Base-by-base conservation (phyloP, 371 early-diverging fungal genomes). In the Mucor mucedo region DNA sequence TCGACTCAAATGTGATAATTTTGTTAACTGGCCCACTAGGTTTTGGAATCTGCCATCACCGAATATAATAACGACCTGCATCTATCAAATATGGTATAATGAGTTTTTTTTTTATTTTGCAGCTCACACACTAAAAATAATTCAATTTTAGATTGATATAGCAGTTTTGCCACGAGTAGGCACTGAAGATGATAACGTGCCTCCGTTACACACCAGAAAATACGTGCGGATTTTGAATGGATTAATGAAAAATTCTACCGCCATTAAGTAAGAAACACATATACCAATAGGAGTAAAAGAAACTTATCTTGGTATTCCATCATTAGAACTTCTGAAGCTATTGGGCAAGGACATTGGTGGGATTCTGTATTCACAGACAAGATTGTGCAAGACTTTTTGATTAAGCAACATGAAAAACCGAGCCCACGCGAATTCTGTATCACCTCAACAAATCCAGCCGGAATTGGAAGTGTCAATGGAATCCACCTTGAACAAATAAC, bases 1-100 rank as follows among this genome's bases (percentile, higher is more conserved):
- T n/a, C 14, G 21, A 21, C 21, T 21, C 21, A 21, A 1, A 21
- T 21, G 21, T 21, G 21, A 44, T 21, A 10, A 28, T 35, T 50
- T 35, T 33, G 4, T 32, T 40, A 14, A n/a, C 8, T 21, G 11
- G 49, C 5, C 10, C n/a, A 38, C 30, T 56, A 88, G 89, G 69
- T 90, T 5, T 59, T 90, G 50, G 90, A 89, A 67, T 75, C 86
- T 1, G 82, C 89, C 0, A 89, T 90, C 64, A 78, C 84, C 2
- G 91, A 91, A 71, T 86, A 84, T 66, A 89, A 91, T 60, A 82
- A 89, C 49, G 90, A 91, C 65, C 63, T 91, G 10, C 84, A 90
- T 63, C 65, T 85, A 29, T 73, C 87, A 3, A 91, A 91, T 60
- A 71, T 85, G 69, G 88, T 86, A 75, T 59, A 71, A 42, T 28